A percentile compares a stretch with the other conserved stretches of the same genome.
Conservation (phyloP, 306 rosid species). For the Cucumis melo region DNA sequence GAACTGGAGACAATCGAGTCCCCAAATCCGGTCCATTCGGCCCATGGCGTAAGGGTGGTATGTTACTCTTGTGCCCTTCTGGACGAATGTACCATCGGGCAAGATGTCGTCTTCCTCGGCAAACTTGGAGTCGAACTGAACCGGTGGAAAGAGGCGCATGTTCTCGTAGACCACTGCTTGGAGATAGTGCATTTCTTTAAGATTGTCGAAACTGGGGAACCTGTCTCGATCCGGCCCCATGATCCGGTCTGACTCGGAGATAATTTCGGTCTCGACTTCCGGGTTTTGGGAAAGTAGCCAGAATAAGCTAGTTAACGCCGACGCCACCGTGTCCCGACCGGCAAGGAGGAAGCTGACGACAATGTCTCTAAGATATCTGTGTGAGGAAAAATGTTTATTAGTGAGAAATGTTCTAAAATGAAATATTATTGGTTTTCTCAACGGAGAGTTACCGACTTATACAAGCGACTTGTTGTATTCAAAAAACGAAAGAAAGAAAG, state of each 20-base stretch:
- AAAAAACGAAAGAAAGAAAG: too few relatives aligned
- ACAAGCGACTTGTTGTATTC: background rate
- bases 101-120: constrained; percentile 56
- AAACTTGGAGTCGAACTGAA: constrained; percentile 79
- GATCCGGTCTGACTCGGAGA: constrained; percentile 41
- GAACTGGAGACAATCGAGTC: constrained; percentile 45
- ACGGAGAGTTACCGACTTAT: background rate
- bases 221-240: constrained; percentile 15
- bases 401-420: background rate
- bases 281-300: constrained; percentile 34
- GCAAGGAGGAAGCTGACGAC: constrained; percentile 69
- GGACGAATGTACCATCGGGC: constrained; percentile 69
- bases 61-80: constrained; percentile 58
- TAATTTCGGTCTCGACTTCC: constrained; percentile 22
- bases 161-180: constrained; percentile 63
- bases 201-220: constrained; percentile 21
- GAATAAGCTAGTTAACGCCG: constrained; percentile 59
- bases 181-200: constrained; percentile 50
- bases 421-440: background rate
- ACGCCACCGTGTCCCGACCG: constrained; percentile 71
- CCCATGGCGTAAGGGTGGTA: constrained; percentile 96
- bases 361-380: constrained; percentile 49
- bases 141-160: constrained; percentile 71
- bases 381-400: background rate
- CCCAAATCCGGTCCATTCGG: constrained; percentile 80